Base-by-base conservation (phyloP, 176 grass and related monocot species). In the Zoysia japonica region DNA sequence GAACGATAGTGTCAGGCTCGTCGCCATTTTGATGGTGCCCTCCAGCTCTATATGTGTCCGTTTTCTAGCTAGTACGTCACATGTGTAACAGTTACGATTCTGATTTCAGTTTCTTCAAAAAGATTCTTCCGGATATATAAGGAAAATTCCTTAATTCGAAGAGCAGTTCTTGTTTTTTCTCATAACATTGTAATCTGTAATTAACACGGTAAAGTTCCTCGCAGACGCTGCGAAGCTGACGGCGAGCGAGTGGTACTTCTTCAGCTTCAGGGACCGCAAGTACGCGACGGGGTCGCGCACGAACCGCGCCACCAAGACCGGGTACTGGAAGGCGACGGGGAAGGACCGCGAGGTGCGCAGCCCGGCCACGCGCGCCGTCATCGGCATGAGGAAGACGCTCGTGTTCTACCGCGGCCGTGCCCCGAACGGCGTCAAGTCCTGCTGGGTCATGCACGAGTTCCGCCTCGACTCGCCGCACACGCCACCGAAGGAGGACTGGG, bases 381-480 rank as follows among this genome's bases (percentile, higher is more conserved):
- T 87, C 13, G 94, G 94, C 50, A 97, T 97, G 94, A 78, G 94
- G 67, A 97, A 97, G 86, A 97, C 94, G 28, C 78, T 97, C n/a
- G 94, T 97, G 19, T 93, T 97, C 87, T 93, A 97, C 67, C 86
- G 80, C 55, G 94, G 94, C 2, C 78, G 94, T 37, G 94, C 94
- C 41, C 94, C 94, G 42, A 91, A 88, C 37, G 94, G 94, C 20
- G n/a, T 67, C 77, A 97, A 97, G 82, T 87, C 84, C 15, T 62
- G 71, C 63, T 97, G 91, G 91, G 79, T 97, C 84, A 97, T 97
- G 94, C 94, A 97, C 38, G 94, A 97, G 71, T 93, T 93, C 85
- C 86, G 94, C 37, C 86, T 97, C 54, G 86, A 97, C 77, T 78
- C 84, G 36, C 91, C 88, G 67, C 88, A 89, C 36, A 75, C 85